Evolutionary conservation across 208 protist genomes (phyloP), one percentile per base, ranked within the genome.

Genomic region (Spongospora subterranea): DNA sequence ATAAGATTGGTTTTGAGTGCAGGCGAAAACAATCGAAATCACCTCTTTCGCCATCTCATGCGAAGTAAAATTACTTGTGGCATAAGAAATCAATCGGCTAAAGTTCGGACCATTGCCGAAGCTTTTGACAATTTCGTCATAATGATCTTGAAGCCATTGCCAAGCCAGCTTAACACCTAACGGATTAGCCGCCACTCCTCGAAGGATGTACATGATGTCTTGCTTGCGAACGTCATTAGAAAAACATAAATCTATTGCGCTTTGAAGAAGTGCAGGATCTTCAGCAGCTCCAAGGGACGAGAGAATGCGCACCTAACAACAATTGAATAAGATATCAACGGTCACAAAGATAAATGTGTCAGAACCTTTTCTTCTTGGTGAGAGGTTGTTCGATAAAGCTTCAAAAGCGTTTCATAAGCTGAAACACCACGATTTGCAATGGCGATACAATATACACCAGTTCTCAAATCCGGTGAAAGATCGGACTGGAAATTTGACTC

Each of bases 331-430:
- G 50, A 60, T n/a, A n/a, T n/a, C n/a, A n/a, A n/a, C 50, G 50
- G 6, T 60, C 50, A 24, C 50, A 6, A 60, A 60, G 50, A 82
- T 35, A 82, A 43, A 6, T 35, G 35, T 43, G 17, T 6, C 35
- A 82, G 29, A 45, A 82, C 71, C 71, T 82, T 82, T n/a, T 82
- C 71, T 82, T 82, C 71, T 43, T 82, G 71, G n/a, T 45, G 40
- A 43, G 71, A 40, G 17, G 71, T 82, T 43, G 6, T 82, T 82
- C 71, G 71, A 35, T 82, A 82, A 43, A 82, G n/a, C 6, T 82
- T 35, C 17, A 82, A 39, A 6, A 82, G n/a, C 6, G n/a, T 35
- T 20, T 82, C n/a, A n/a, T 82, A 82, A 17, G n/a, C 71, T 6
- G 11, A 20, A 40, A 17, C 40, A 43, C 71, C 71, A 39, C 71